Conservation (phyloP, 2,329 filamentous ascomycete species). For the Zymoseptoria ardabiliae region DNA sequence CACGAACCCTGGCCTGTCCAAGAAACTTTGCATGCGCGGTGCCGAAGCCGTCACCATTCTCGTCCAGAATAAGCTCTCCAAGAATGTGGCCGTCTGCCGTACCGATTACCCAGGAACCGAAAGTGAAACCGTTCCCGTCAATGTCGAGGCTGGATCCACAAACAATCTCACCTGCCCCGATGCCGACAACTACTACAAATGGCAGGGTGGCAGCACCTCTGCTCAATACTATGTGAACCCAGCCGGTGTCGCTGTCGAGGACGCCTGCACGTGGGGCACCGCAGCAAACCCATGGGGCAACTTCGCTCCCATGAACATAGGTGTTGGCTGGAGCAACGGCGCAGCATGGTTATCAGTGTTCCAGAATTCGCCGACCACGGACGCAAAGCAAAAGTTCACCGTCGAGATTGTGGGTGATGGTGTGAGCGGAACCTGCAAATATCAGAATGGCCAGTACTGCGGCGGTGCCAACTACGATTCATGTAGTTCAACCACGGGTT, state of each 20-base stretch:
- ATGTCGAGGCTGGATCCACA: conserved; percentile 51
- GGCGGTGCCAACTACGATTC: conserved; percentile 39
- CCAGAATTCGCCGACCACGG: conserved; percentile 71
- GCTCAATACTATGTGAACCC: conserved; percentile 98
- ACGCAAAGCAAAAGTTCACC: conserved; percentile 65
- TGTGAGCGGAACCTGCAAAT: conserved; percentile 55
- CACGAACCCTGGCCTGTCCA: conserved; percentile 58
- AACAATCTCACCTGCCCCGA: conserved; percentile 68
- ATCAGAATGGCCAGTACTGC: conserved; percentile 57
- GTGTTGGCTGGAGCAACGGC: conserved; percentile 64
- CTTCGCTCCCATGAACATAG: conserved; percentile 80
- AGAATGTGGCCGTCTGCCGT: conserved; percentile 71
- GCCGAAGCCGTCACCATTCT: conserved; percentile 56
- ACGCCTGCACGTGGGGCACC: conserved; percentile 72
- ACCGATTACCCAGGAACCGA: conserved; percentile 96
- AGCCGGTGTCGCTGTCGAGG: conserved; percentile 55
- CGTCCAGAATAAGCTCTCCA: conserved; percentile 65
- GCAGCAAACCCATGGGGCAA: conserved; percentile 60
- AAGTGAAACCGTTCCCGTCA: conserved; percentile 72
- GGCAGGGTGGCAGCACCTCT: conserved; percentile 67
- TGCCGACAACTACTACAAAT: conserved; percentile 65
- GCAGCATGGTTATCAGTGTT: conserved; percentile 76
- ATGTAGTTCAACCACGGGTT: conserved; percentile 53
- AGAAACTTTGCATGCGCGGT: conserved; percentile 68
- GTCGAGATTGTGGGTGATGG: conserved; percentile 66